Evolutionary conservation across 805 yeast species (phyloP).

Genomic region (Starmerella roubikii): DNA sequence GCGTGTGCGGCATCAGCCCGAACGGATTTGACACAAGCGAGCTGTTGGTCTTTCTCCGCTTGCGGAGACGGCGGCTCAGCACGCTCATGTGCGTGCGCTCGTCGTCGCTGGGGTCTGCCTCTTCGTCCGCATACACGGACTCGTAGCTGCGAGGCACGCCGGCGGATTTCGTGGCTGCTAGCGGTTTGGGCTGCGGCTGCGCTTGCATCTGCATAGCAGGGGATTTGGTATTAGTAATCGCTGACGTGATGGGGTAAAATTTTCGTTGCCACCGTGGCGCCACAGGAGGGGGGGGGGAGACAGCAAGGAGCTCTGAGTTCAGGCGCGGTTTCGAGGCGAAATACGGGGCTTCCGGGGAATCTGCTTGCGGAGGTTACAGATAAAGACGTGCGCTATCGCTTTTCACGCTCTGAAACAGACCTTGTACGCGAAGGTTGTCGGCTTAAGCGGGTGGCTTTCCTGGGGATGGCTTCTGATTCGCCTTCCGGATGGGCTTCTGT

Average conservation of each 20-base stretch:
- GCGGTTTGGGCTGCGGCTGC: neutral
- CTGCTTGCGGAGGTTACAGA: too few species aligned
- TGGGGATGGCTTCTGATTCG: too few species aligned
- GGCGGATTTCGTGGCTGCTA: neutral
- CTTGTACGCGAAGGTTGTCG: too few species aligned
- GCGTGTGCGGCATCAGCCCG: neutral
- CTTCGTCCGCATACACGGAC: neutral
- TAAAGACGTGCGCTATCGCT: too few species aligned
- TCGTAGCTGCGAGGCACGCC: neutral
- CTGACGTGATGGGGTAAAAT: neutral
- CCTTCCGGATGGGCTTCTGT: too few species aligned
- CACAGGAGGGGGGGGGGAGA: neutral
- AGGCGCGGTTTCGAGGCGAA: neutral
- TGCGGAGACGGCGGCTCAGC: slow-evolving; percentile 12
- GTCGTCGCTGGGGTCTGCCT: slow-evolving; percentile 10
- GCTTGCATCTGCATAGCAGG: too few species aligned
- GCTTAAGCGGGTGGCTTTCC: too few species aligned
- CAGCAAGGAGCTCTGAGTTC: neutral
- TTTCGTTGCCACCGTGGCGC: neutral
- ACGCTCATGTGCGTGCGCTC: slow-evolving; percentile 15
- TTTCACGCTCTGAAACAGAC: too few species aligned
- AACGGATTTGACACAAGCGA: slow-evolving; percentile 10
- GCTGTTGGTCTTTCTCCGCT: slow-evolving; percentile 15
- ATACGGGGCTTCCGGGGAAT: too few species aligned
- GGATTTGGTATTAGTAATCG: neutral